phyloP scores from a whole-genome alignment of 2,329 filamentous ascomycete genomes.

The Monilinia polystroma region DNA sequence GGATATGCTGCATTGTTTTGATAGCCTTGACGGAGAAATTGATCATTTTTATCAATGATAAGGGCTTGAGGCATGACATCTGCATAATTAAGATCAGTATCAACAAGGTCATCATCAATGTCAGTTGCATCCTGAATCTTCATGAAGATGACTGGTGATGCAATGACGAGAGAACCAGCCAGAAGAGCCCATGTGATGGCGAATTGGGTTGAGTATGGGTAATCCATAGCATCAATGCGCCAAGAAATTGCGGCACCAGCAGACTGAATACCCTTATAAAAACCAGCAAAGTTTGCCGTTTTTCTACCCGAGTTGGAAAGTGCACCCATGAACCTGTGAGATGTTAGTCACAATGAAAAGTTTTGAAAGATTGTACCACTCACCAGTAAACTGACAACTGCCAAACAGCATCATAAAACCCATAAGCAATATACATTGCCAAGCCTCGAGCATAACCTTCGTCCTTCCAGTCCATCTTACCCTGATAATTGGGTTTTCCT shows the following conservation, averaged over 20 bases:
- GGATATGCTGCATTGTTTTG: background rate
- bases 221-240: constrained; percentile 62
- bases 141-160: constrained; percentile 71
- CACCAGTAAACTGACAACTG: constrained; percentile 86
- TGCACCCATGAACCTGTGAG: constrained; percentile 78
- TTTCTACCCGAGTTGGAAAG: constrained; percentile 87
- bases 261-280: constrained; percentile 84
- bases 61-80: constrained; percentile 53
- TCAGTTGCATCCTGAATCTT: constrained; percentile 76
- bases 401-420: constrained; percentile 83
- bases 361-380: constrained; percentile 56
- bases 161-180: constrained; percentile 69
- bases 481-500: constrained; percentile 24
- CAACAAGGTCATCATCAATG: constrained; percentile 77
- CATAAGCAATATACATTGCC: constrained; percentile 85
- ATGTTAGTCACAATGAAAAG: constrained; percentile 20
- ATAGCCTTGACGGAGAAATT: background rate
- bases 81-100: constrained; percentile 77
- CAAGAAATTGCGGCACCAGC: constrained; percentile 74
- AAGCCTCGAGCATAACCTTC: constrained; percentile 70
- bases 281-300: constrained; percentile 83
- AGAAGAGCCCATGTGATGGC: constrained; percentile 73
- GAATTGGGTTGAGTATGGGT: constrained; percentile 69
- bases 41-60: constrained; percentile 3
- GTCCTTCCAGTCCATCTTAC: constrained; percentile 46